These are phyloP conservation scores for Voacanga thouarsii DNA, from an alignment of 257 asterid genomes.

Conservation along the genomic window DNA sequence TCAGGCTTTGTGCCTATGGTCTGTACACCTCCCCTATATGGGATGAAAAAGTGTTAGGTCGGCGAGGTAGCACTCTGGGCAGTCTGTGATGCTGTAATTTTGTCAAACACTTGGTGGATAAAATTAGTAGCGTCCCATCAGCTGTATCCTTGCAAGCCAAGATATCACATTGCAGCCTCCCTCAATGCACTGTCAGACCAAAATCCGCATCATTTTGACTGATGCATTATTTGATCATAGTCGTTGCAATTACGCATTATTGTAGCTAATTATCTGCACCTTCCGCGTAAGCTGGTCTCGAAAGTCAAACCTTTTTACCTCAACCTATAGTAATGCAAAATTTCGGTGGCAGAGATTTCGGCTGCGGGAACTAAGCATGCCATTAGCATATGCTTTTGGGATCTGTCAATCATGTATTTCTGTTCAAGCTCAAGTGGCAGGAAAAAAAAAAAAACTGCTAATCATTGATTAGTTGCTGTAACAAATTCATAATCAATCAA, in stretches of 20 bases:
- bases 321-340: not conserved
- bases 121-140: constrained; percentile 17
- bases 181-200: constrained; percentile 11
- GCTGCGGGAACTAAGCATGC: not conserved
- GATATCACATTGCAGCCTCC: constrained; percentile 8
- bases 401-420: not conserved
- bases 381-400: not conserved
- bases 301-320: constrained; percentile 6
- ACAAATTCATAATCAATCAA: not conserved
- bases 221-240: not conserved
- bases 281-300: not conserved
- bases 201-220: constrained; percentile 13
- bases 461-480: not conserved
- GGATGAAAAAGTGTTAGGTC: constrained; percentile 1
- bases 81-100: not conserved
- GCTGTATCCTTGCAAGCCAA: constrained; percentile 17
- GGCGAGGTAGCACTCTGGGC: constrained; percentile 1
- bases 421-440: not conserved
- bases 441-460: not conserved
- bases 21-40: not conserved
- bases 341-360: not conserved
- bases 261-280: not conserved
- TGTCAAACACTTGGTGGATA: not conserved
- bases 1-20: not conserved
- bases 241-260: not conserved